Base-by-base conservation (phyloP, 345 rosid species). In the Limnanthes douglasii region DNA sequence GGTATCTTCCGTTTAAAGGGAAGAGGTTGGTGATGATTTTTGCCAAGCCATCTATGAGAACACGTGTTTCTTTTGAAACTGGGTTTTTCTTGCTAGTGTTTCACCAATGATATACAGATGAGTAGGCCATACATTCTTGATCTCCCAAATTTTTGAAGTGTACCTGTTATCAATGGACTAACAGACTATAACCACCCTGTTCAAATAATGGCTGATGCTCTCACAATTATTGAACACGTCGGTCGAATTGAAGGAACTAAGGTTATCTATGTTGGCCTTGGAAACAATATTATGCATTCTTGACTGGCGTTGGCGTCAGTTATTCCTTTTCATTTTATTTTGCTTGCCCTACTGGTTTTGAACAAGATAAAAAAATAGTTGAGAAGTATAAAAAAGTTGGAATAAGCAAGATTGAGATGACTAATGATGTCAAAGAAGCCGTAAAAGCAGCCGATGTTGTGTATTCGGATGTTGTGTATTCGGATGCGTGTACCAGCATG, bases 401-500 rank as follows among this genome's bases (percentile, higher is more conserved):
- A 26, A 61, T 84, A 29, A 65, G 98, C 68, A 78, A 90, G 73
- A 78, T 90, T 21, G 94, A 90, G 69, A 78, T 90, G 34, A 68
- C 64, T 41, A 67, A 78, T 52, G 94, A 90, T 59, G 73, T 85
- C 15, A 81, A 68, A 48, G 94, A 85, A 68, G 96, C 85, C 48
- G 86, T 90, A 11, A 53, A 43, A 47, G 88, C 72, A 48, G 94
- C 93, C 44, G 94, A 90, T 77, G 93, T 90, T 43, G 96, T n/a
- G n/a, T n/a, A n/a, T n/a, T n/a, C n/a, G n/a, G 81, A 79, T 69
- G 78, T 79, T 34, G 85, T 90, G n/a, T 90, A 75, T 68, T 84
- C 98, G 10, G 98, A 90, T 57, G 96, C 70, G 43, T 78, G 96
- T 95, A 94, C 98, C 40, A 84, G 96, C 56, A 75, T 80, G 96